Conservation (phyloP, 768 basidiomycete species). For the Termitomyces sp. region DNA sequence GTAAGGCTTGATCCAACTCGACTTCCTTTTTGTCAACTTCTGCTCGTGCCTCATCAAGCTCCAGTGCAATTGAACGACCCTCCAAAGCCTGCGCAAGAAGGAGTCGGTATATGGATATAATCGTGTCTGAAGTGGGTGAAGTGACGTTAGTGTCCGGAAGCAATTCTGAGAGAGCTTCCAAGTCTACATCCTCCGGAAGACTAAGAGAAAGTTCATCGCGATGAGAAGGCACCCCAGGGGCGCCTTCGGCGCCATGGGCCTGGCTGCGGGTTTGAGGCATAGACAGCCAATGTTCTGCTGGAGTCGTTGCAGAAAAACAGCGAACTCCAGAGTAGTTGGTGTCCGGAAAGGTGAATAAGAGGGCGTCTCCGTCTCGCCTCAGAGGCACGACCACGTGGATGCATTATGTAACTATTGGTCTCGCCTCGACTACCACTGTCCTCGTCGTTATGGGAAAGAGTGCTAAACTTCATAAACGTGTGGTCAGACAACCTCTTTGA, state of each 20-base stretch:
- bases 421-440: neutral
- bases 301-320: conserved; percentile 32
- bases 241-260: conserved; percentile 44
- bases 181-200: conserved; percentile 67
- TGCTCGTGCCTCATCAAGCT: conserved; percentile 70
- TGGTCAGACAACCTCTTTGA: conserved; percentile 31
- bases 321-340: conserved; percentile 24
- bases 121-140: conserved; percentile 53
- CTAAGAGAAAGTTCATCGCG: conserved; percentile 34
- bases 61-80: conserved; percentile 51
- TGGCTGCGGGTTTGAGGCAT: conserved; percentile 60
- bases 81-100: conserved; percentile 55
- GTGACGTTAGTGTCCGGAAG: conserved; percentile 60
- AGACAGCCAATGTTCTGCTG: conserved; percentile 12
- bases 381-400: conserved; percentile 15
- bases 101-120: conserved; percentile 61
- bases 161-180: conserved; percentile 52
- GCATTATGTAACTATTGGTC: conserved; percentile 3
- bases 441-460: conserved; percentile 52
- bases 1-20: conserved; percentile 80
- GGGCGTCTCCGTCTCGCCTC: no score
- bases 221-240: conserved; percentile 20
- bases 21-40: conserved; percentile 70
- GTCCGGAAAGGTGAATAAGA: neutral
- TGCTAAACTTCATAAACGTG: conserved; percentile 62